These are phyloP conservation scores for Lathyrus oleraceus DNA, from an alignment of 306 rosid species.

Conservation along the genomic window DNA sequence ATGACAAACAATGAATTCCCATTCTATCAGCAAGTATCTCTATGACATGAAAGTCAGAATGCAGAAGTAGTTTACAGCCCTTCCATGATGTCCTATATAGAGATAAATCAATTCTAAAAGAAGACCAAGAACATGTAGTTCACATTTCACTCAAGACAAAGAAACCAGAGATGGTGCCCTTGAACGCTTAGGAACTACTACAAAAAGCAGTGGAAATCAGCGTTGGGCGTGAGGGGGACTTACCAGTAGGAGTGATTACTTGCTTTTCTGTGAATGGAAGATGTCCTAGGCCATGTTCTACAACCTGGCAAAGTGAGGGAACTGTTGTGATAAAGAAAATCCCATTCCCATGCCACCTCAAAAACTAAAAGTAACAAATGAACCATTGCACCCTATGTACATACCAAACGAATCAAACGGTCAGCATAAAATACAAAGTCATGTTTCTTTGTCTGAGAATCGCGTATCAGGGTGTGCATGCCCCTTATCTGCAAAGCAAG, in stretches of 20 bases:
- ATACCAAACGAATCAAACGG: slow-evolving; percentile 93
- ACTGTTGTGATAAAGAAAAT: slow-evolving; percentile 31
- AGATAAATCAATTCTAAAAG: not conserved
- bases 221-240: slow-evolving; percentile 24
- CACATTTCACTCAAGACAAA: too few relatives aligned
- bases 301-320: slow-evolving; percentile 69
- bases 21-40: slow-evolving; percentile 1
- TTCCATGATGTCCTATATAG: slow-evolving; percentile 21
- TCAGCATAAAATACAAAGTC: slow-evolving; percentile 96
- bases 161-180: slow-evolving; percentile 32
- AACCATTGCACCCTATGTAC: slow-evolving; percentile 36
- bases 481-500: slow-evolving; percentile 77
- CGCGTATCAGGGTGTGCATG: slow-evolving; percentile 97
- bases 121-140: not conserved
- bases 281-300: slow-evolving; percentile 97
- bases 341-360: slow-evolving; percentile 15
- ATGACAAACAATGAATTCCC: slow-evolving; percentile 15
- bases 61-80: not conserved
- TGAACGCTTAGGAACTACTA: slow-evolving; percentile 1
- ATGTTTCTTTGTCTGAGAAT: slow-evolving; percentile 86
- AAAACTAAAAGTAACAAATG: slow-evolving; percentile 37
- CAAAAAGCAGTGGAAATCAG: slow-evolving; percentile 17
- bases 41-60: slow-evolving; percentile 3
- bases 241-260: slow-evolving; percentile 94
- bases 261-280: slow-evolving; percentile 97